Evolutionary conservation across 768 basidiomycete genomes (phyloP).

Genomic region (Lactifluus pinguis): DNA sequence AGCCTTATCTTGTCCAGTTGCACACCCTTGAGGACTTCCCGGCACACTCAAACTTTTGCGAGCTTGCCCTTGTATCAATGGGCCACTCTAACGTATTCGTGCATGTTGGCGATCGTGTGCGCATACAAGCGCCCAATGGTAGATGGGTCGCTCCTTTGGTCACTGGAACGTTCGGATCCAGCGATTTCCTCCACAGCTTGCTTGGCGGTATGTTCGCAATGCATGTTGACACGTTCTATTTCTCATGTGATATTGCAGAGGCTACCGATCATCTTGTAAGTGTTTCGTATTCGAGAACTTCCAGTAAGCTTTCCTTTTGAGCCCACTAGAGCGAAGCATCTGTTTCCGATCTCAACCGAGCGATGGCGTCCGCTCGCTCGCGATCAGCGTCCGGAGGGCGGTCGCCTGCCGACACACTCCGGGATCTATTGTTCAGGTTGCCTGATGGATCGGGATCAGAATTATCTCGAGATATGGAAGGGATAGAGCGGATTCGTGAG

Average conservation of each 20-base stretch:
- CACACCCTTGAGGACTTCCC: constrained; percentile 83
- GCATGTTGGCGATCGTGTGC: constrained; percentile 77
- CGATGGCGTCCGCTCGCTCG: constrained; percentile 62
- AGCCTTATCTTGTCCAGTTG: constrained; percentile 33
- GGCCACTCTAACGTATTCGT: constrained; percentile 73
- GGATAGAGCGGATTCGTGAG: constrained; percentile 48
- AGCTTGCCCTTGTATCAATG: constrained; percentile 64
- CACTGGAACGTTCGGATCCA: constrained; percentile 73
- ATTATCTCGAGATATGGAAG: constrained; percentile 59
- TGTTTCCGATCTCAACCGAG: constrained; percentile 77
- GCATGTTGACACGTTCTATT: neutral
- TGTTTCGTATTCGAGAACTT: neutral
- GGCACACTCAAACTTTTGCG: constrained; percentile 88
- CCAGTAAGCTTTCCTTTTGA: neutral
- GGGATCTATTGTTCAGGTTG: constrained; percentile 50
- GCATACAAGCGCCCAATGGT: constrained; percentile 67
- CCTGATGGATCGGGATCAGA: constrained; percentile 55
- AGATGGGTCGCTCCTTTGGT: constrained; percentile 72
- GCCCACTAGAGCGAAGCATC: constrained; percentile 45
- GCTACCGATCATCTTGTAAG: constrained; percentile 54
- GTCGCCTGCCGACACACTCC: constrained; percentile 40
- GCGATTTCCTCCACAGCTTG: constrained; percentile 71
- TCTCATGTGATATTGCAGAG: constrained; percentile 30
- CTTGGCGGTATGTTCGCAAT: constrained; percentile 48
- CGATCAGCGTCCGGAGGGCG: constrained; percentile 26